A percentile compares a stretch with the other conserved stretches of the same genome.
phyloP scores from a whole-genome alignment of 2,329 filamentous ascomycete species.

The Pseudocercospora crystallina region DNA sequence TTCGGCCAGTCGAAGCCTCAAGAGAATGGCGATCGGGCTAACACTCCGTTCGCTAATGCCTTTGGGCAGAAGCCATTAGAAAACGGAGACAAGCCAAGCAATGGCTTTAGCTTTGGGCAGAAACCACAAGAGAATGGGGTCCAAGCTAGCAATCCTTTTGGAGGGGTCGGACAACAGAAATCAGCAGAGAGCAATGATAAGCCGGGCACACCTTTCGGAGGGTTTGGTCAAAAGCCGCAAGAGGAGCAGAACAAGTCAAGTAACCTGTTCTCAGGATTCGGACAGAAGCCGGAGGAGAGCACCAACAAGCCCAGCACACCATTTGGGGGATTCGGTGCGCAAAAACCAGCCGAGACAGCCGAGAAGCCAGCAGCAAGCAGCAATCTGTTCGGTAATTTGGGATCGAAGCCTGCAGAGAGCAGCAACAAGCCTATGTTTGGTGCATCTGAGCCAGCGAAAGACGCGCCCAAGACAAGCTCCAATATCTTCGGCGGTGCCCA shows the following conservation, averaged over 20 bases:
- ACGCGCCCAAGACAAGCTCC: slow-evolving; percentile 8
- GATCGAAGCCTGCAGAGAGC: slow-evolving; percentile 11
- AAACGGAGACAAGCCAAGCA: slow-evolving; percentile 4
- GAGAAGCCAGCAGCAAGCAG: neutral
- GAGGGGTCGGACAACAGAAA: slow-evolving; percentile 4
- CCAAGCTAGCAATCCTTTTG: slow-evolving; percentile 8
- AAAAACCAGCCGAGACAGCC: slow-evolving; percentile 6
- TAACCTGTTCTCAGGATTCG: slow-evolving; percentile 6
- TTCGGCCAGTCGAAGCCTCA: slow-evolving; percentile 3
- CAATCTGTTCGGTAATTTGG: slow-evolving; percentile 2
- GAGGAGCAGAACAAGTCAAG: slow-evolving; percentile 6
- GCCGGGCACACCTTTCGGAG: slow-evolving; percentile 16
- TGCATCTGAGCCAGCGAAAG: slow-evolving; percentile 7
- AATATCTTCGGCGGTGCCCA: slow-evolving; percentile 13
- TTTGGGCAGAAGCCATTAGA: slow-evolving; percentile 7
- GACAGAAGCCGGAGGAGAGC: slow-evolving; percentile 5
- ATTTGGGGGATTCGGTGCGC: slow-evolving; percentile 15
- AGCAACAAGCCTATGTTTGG: slow-evolving; percentile 9
- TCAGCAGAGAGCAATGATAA: slow-evolving; percentile 9
- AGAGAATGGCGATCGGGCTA: slow-evolving; percentile 7
- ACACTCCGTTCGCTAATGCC: slow-evolving; percentile 10
- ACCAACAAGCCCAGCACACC: slow-evolving; percentile 3
- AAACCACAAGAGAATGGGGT: slow-evolving; percentile 15
- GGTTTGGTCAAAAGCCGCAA: slow-evolving; percentile 14
- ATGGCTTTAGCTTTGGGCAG: slow-evolving; percentile 18